Percentiles rank a stretch among this genome's conserved stretches.
phyloP scores from a whole-genome alignment of 2,329 filamentous ascomycete species.

The Microthyrium microscopicum region DNA sequence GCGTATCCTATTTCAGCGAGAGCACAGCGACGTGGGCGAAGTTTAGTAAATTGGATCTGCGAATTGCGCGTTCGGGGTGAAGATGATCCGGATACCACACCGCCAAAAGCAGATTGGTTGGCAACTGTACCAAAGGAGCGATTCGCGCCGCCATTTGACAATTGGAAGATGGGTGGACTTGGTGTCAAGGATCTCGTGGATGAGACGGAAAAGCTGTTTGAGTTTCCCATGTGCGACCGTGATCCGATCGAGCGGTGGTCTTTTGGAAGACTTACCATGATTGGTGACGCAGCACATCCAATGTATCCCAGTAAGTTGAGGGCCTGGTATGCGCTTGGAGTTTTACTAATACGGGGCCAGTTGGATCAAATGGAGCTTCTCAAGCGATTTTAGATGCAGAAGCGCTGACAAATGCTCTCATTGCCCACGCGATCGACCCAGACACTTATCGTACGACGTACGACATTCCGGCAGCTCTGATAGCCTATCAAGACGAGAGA shows the following conservation, averaged over 20 bases:
- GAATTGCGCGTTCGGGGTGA: constrained; percentile 27
- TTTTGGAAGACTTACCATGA: constrained; percentile 20
- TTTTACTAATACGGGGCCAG: constrained; percentile 13
- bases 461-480: constrained; percentile 19
- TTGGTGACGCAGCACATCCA: constrained; percentile 23
- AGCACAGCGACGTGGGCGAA: constrained; percentile 19
- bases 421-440: constrained; percentile 4
- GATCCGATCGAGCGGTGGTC: constrained; percentile 25
- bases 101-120: constrained; percentile 28
- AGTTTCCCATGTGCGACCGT: constrained; percentile 32
- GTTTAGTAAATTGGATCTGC: constrained; percentile 31
- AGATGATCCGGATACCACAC: constrained; percentile 26
- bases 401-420: constrained; percentile 19
- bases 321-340: neutral
- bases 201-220: constrained; percentile 25
- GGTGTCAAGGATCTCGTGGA: constrained; percentile 26
- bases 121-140: constrained; percentile 24
- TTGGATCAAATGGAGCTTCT: constrained; percentile 27
- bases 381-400: constrained; percentile 31
- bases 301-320: constrained; percentile 19
- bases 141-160: constrained; percentile 24
- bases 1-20: constrained; percentile 28
- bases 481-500: constrained; percentile 22
- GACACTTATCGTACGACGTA: too few species aligned
- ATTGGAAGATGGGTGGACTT: constrained; percentile 24